Conservation (phyloP, 2,329 filamentous ascomycete genomes). For the Zalaria sp. region DNA sequence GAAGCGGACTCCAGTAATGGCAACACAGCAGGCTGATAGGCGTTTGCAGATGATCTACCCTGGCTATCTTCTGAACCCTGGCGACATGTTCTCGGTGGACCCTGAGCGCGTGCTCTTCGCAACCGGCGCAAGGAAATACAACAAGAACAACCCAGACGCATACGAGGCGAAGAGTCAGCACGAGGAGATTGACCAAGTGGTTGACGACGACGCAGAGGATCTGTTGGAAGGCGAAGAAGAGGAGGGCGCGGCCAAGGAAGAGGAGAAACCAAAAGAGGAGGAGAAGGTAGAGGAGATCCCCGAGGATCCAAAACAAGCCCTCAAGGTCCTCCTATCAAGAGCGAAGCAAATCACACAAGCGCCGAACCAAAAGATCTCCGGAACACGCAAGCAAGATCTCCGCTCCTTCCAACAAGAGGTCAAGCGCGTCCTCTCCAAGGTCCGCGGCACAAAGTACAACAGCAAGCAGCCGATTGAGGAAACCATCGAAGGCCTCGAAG, state of each 20-base stretch:
- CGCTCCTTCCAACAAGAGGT: conserved; percentile 57
- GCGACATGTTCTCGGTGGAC: conserved; percentile 96
- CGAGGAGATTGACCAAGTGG: conserved; percentile 4
- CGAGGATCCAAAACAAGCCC: conserved; percentile 26
- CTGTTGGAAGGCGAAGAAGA: conserved; percentile 9
- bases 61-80: conserved; percentile 87
- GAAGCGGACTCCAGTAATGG: background rate
- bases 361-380: conserved; percentile 40
- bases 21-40: conserved; percentile 1
- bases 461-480: conserved; percentile 9
- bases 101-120: conserved; percentile 77
- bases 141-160: conserved; percentile 11
- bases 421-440: conserved; percentile 46
- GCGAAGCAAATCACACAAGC: conserved; percentile 47
- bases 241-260: conserved; percentile 11
- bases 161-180: conserved; percentile 7
- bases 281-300: conserved; percentile 23
- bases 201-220: conserved; percentile 3
- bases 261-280: conserved; percentile 9
- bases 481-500: conserved; percentile 19
- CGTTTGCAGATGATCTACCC: conserved; percentile 70
- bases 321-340: conserved; percentile 40
- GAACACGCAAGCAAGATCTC: conserved; percentile 61
- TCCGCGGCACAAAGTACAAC: conserved; percentile 15
- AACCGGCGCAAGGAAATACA: conserved; percentile 50